A percentile compares a stretch with the other conserved stretches of the same genome.
These are phyloP conservation scores for Hyaloscypha finlandica DNA, from an alignment of 495 filamentous ascomycete species.

Conservation along the genomic window DNA sequence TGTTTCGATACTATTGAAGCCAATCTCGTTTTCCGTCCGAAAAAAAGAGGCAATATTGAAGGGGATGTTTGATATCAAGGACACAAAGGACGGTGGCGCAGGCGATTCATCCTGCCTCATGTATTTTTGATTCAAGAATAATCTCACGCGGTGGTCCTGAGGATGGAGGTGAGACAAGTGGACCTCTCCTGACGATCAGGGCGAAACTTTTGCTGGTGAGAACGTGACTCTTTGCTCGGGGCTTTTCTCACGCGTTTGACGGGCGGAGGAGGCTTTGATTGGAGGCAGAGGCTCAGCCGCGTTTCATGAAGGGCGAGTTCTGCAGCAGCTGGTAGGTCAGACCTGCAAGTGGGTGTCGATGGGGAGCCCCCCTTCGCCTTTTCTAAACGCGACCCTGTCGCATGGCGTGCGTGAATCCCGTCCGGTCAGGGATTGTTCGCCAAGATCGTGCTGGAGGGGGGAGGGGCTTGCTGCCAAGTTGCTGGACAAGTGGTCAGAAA, in stretches of 20 bases:
- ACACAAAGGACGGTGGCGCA: conserved; percentile 4
- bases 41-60: not conserved
- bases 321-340: conserved; percentile 13
- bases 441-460: conserved; percentile 15
- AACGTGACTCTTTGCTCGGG: conserved; percentile 22
- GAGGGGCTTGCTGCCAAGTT: not conserved
- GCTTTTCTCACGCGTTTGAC: conserved; percentile 23
- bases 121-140: conserved; percentile 11
- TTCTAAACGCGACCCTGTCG: conserved; percentile 31
- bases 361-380: conserved; percentile 1
- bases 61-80: conserved; percentile 5
- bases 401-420: conserved; percentile 21
- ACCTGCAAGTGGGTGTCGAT: conserved; percentile 9
- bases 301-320: conserved; percentile 19
- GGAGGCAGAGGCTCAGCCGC: conserved; percentile 26
- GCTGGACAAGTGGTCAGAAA: conserved; percentile 11
- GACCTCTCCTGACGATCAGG: not conserved
- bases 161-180: not conserved
- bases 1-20: conserved; percentile 8
- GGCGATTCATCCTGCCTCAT: conserved; percentile 8
- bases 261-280: conserved; percentile 20
- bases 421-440: conserved; percentile 16
- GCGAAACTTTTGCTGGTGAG: conserved; percentile 10
- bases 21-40: conserved; percentile 14
- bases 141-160: conserved; percentile 10